A percentile compares a stretch with the other conserved stretches of the same genome.
These are phyloP conservation scores for Vitis amurensis DNA, from an alignment of 164 flowering plant genomes.

Conservation along the genomic window DNA sequence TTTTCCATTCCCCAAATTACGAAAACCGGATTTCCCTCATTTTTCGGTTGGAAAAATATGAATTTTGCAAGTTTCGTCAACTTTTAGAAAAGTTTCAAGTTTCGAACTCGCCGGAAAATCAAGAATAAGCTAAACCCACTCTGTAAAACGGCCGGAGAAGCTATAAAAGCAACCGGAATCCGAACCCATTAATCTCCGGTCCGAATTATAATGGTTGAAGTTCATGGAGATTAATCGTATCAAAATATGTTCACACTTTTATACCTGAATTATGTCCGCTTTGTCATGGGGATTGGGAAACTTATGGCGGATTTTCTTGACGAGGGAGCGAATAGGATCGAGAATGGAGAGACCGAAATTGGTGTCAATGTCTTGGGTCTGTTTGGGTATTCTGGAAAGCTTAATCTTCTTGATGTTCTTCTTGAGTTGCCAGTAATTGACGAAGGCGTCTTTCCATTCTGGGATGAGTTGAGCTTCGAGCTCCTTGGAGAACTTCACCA, in stretches of 20 bases:
- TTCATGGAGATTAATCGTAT: too few relatives aligned
- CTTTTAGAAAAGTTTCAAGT: too few relatives aligned
- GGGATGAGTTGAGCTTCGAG: constrained; percentile 96
- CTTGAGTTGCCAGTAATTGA: constrained; percentile 88
- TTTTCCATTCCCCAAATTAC: too few relatives aligned
- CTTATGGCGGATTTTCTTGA: constrained; percentile 15
- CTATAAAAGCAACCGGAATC: background rate
- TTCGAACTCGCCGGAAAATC: background rate
- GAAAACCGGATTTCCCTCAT: too few relatives aligned
- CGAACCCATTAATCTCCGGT: background rate
- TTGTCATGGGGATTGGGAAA: constrained; percentile 5
- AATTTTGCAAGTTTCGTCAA: too few relatives aligned
- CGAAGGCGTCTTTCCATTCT: constrained; percentile 96
- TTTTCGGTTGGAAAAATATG: too few relatives aligned
- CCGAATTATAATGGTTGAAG: too few relatives aligned
- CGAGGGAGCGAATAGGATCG: constrained; percentile 48
- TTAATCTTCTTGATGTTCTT: constrained; percentile 81
- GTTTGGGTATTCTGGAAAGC: constrained; percentile 35
- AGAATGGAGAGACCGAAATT: constrained; percentile 54
- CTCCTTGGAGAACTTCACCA: constrained; percentile 99
- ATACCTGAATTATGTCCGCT: constrained; percentile 41
- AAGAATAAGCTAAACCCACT: background rate
- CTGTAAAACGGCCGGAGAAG: background rate
- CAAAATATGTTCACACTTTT: too few relatives aligned
- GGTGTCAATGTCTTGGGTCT: constrained; percentile 7